phyloP scores from a whole-genome alignment of 768 basidiomycete genomes.

The Kwoniella sp. region DNA sequence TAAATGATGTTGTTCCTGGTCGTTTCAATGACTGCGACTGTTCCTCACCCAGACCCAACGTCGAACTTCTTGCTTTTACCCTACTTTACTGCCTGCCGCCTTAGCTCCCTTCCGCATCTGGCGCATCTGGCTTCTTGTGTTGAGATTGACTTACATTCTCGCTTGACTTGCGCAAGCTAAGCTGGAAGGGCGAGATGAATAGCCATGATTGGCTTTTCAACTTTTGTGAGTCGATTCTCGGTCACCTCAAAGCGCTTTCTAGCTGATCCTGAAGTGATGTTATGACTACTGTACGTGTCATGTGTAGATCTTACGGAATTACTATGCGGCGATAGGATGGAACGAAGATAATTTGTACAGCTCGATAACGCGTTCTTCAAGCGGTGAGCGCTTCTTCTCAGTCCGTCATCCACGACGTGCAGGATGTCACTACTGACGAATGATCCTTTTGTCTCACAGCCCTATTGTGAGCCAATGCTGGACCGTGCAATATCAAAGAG shows the following conservation, averaged over 20 bases:
- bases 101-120: too few relatives aligned
- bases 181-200: background rate
- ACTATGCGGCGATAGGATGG: constrained; percentile 93
- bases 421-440: background rate
- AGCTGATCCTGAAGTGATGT: constrained; percentile 24
- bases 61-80: too few relatives aligned
- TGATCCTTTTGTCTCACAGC: background rate
- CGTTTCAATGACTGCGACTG: background rate
- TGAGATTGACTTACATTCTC: too few relatives aligned
- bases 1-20: constrained; percentile 3
- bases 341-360: constrained; percentile 93
- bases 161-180: background rate
- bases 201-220: constrained; percentile 26
- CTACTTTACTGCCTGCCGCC: too few relatives aligned
- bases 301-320: constrained; percentile 69
- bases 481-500: background rate
- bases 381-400: constrained; percentile 62
- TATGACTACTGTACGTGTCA: constrained; percentile 37
- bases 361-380: constrained; percentile 84
- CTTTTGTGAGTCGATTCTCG: constrained; percentile 4
- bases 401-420: too few relatives aligned
- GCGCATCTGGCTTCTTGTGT: too few relatives aligned
- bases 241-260: background rate
- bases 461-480: constrained; percentile 3
- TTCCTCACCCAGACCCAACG: background rate